Evolutionary conservation across 148 eudicot genomes (phyloP).

Genomic region (Pharnaceum exiguum): DNA sequence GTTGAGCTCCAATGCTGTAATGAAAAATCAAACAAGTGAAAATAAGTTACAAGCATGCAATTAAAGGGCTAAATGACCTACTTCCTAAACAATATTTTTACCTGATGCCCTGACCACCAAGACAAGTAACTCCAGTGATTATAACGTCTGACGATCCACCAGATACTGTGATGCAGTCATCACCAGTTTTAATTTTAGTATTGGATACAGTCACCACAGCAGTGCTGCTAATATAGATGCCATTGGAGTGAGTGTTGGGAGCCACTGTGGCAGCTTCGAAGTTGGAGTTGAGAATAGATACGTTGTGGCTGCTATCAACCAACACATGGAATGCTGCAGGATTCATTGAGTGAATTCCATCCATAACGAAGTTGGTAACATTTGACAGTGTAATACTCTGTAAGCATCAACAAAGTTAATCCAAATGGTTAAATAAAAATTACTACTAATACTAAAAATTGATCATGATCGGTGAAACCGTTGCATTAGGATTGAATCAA

Average conservation of each 20-base stretch:
- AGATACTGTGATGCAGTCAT: conserved; percentile 61
- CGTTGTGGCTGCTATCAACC: conserved; percentile 18
- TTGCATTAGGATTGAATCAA: too few species aligned
- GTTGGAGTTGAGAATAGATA: conserved; percentile 21
- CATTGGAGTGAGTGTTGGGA: conserved; percentile 46
- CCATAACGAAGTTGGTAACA: conserved; percentile 23
- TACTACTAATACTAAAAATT: neutral
- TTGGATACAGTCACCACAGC: conserved; percentile 16
- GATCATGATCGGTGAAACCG: too few species aligned
- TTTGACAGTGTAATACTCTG: conserved; percentile 35
- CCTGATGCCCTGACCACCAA: conserved; percentile 69
- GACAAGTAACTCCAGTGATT: conserved; percentile 34
- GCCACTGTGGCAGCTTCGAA: conserved; percentile 39
- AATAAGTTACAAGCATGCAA: neutral
- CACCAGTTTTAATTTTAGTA: conserved; percentile 43
- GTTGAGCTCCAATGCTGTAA: conserved; percentile 40
- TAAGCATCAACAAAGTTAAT: neutral
- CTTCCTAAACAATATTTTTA: too few species aligned
- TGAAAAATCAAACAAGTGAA: neutral
- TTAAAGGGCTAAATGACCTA: neutral
- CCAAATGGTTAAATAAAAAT: neutral
- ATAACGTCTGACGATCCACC: conserved; percentile 35
- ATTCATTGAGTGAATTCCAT: conserved; percentile 31
- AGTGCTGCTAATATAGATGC: conserved; percentile 44
- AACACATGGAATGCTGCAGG: conserved; percentile 49